Percentiles rank a stretch among this genome's conserved stretches.
Evolutionary conservation across 306 rosid genomes (phyloP).

Genomic region (Medicago lupulina): DNA sequence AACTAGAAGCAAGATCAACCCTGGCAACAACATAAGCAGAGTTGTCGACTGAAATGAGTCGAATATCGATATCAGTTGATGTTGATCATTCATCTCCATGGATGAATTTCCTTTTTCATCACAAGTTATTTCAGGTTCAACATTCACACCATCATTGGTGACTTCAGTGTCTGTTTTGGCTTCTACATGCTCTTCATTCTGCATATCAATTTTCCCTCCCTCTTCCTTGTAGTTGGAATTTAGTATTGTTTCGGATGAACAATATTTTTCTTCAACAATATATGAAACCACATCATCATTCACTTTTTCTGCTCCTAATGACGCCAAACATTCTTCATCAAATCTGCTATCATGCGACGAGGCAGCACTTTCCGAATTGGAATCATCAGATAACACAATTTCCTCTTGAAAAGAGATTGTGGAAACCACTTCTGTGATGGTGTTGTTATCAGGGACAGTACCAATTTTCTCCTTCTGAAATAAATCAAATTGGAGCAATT

Average conservation of each 20-base stretch:
- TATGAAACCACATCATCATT: background rate
- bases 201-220: background rate
- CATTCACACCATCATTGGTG: background rate
- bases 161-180: background rate
- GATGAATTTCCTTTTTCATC: background rate
- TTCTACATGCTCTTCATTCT: background rate
- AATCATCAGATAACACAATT: slow-evolving; percentile 35
- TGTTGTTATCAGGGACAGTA: background rate
- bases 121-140: background rate
- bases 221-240: background rate
- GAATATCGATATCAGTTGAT: slow-evolving; percentile 1
- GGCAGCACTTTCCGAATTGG: slow-evolving; percentile 31
- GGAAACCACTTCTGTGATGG: background rate
- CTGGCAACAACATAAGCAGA: background rate
- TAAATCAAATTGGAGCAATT: background rate
- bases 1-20: background rate
- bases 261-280: background rate
- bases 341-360: background rate
- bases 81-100: background rate
- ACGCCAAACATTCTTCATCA: background rate
- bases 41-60: background rate
- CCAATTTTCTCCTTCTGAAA: slow-evolving; percentile 43
- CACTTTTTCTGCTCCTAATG: slow-evolving; percentile 5
- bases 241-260: background rate
- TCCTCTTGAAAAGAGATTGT: slow-evolving; percentile 32